These are phyloP conservation scores for Aspergillus sp. DNA, from an alignment of 2,329 filamentous ascomycete genomes.

Conservation along the genomic window DNA sequence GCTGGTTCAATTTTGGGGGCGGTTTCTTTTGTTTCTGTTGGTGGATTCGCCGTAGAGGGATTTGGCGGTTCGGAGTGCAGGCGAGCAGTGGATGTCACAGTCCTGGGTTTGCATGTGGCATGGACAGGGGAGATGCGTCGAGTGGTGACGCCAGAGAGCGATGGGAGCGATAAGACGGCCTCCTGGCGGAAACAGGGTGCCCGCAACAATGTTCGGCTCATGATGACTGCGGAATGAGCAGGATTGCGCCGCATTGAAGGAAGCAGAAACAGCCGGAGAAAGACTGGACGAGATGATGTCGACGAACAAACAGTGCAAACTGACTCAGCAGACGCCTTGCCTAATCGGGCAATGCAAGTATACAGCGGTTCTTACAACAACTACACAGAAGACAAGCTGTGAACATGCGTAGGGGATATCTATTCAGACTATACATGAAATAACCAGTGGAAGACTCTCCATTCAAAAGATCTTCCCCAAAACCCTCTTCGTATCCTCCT, in stretches of 20 bases:
- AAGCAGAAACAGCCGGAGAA: background rate
- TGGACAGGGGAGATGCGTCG: conserved; percentile 16
- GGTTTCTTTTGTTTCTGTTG: conserved; percentile 8
- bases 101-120: conserved; percentile 14
- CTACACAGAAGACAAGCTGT: too few relatives aligned
- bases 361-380: too few relatives aligned
- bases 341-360: conserved; percentile 8
- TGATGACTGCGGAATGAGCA: conserved; percentile 14
- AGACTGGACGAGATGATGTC: background rate
- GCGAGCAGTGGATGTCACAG: conserved; percentile 23
- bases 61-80: conserved; percentile 24
- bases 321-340: conserved; percentile 20
- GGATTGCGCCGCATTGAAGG: background rate
- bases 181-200: conserved; percentile 28
- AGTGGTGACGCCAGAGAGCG: conserved; percentile 24
- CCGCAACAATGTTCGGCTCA: conserved; percentile 33
- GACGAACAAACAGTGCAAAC: conserved; percentile 16
- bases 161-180: conserved; percentile 28
- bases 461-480: conserved; percentile 46
- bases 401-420: conserved; percentile 2
- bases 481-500: conserved; percentile 43
- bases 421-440: conserved; percentile 9
- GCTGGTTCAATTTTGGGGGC: conserved; percentile 5
- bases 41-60: conserved; percentile 2
- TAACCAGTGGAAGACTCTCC: background rate